Evolutionary conservation across 2,329 filamentous ascomycete genomes (phyloP), one percentile per base, ranked within the genome.

Genomic region (Phaeosphaeria sp.): DNA sequence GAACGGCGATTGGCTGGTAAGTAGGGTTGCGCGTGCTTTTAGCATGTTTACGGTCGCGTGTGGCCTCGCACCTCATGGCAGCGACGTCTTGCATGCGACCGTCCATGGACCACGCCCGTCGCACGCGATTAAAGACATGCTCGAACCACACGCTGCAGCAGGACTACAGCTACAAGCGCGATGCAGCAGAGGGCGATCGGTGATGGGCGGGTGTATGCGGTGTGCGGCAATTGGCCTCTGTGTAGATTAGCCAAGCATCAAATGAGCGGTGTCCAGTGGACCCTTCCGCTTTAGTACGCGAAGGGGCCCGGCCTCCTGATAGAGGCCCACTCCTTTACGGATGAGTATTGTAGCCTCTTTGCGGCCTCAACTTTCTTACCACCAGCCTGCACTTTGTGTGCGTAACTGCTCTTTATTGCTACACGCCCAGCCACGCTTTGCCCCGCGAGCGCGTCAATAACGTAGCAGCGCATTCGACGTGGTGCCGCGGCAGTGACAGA

Each of bases 291-390:
- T 58, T 57, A 47, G 52, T 59, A 61, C 57, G 56, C 46, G 54
- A 55, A 43, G 54, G 61, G 30, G 30, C 7, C 7, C 9, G 54
- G 47, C 63, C 63, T 65, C 63, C 63, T 58, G 56, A 64, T 62
- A 15, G 30, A 36, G 30, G 30, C 13, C 30, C 30, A 60, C 63
- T 65, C 63, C 63, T 58, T 56, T 60, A 58, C 50, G 54, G 46
- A 36, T 44, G 22, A 27, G 30, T 21, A 47, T 36, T 46, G 43
- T 25, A 23, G 47, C 47, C 48, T 53, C 36, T 53, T 54, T 54
- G 27, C 27, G 46, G 52, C 43, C 44, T 47, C 52, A 43, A 17
- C 27, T 21, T 27, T 39, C 18, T 47, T 23, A 46, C n/a, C 46
- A 36, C 21, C 18, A 25, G 17, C 5, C 20, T 23, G 22, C 49